A percentile compares a stretch with the other conserved stretches of the same genome.
Conservation (phyloP, 805 yeast species). For the Brettanomyces naardenensis region DNA sequence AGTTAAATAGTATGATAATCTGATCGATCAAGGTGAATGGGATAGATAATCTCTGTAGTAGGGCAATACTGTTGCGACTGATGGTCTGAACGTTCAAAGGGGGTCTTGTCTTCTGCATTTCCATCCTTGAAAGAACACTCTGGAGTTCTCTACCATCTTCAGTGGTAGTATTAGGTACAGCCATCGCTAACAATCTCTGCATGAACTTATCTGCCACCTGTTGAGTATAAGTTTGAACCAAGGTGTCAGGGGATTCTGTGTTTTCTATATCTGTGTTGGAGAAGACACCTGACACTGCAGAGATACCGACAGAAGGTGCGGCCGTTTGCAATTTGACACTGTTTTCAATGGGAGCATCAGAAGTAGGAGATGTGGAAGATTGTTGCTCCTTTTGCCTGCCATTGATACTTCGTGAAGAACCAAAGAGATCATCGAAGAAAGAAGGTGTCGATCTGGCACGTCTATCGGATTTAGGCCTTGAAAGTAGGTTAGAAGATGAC, state of each 20-base stretch:
- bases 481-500: neutral
- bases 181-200: conserved; percentile 64
- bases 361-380: too few relatives aligned
- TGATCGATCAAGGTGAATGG: conserved; percentile 58
- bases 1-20: conserved; percentile 44
- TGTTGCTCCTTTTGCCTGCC: neutral
- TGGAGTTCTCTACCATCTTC: conserved; percentile 30
- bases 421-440: conserved; percentile 7
- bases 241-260: neutral
- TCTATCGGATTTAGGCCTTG: conserved; percentile 1
- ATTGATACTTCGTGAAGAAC: too few relatives aligned
- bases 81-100: conserved; percentile 59
- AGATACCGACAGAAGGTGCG: too few relatives aligned
- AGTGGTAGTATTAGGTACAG: conserved; percentile 52
- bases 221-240: conserved; percentile 1
- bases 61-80: conserved; percentile 57
- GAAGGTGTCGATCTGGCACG: conserved; percentile 7
- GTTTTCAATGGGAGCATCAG: too few relatives aligned
- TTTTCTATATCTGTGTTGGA: neutral
- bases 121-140: conserved; percentile 44
- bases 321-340: too few relatives aligned
- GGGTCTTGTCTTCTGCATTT: conserved; percentile 57
- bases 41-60: conserved; percentile 53
- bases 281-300: neutral
- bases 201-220: conserved; percentile 51